Evolutionary conservation across 495 filamentous ascomycete species (phyloP), one percentile per base, ranked within the genome.

Genomic region (Durotheca rogersii): DNA sequence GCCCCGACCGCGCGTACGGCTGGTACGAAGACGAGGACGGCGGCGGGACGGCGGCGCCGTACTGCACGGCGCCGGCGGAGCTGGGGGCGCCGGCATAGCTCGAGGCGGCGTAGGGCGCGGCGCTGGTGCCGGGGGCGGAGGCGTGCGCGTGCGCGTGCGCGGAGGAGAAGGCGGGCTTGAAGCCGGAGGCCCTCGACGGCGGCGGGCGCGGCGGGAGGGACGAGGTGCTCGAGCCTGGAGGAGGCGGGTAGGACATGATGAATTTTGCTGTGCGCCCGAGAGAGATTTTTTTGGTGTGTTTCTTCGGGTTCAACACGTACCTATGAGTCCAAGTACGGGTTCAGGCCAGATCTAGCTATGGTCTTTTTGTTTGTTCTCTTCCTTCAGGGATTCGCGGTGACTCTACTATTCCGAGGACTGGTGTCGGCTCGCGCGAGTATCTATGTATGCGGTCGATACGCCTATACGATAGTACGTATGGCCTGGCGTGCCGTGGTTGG

Each of bases 161-260:
- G 19, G 73, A 51, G 21, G 78, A 67, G 64, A 81, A 85, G 33
- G 82, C 73, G 32, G 81, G 76, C 51, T 84, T 79, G 68, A 82
- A 81, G 36, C 79, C 69, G 18, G 81, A 69, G 27, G 75, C 69
- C 18, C 83, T 74, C 25, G 85, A 71, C 20, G 84, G 82, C 12
- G 90, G 90, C 20, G 90, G 90, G 19, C 89, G 86, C 38, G 91
- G 83, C 38, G 91, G 91, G 27, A 96, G 85, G 41, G 87, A 81
- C 47, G 61, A 69, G 49, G 70, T 68, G 59, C 78, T 81, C 62
- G 86, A 80, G 85, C 89, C 89, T 87, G 90, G 88, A 84, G 88
- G 88, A 61, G 88, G 87, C 64, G 88, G 87, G 79, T 90, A 90
- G 70, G 90, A 85, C 90, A 95, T 94, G 85, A 87, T 90, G 87